Base-by-base conservation (phyloP, 1,284 basidiomycete species). In the Melampsora occidentalis region DNA sequence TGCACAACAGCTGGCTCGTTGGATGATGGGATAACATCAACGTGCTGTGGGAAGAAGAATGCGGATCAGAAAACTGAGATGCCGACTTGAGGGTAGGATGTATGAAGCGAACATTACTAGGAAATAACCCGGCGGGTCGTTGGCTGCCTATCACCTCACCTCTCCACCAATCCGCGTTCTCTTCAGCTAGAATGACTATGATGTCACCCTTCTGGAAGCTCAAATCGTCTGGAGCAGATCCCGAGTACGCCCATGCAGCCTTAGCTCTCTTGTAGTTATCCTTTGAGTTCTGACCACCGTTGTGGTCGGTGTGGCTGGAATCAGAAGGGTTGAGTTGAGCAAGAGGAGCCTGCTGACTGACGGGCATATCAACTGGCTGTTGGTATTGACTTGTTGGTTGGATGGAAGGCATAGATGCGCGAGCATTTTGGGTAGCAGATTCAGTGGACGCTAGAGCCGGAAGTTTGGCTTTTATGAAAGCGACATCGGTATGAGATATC, bases 121-220 rank as follows among this genome's bases (percentile, higher is more conserved):
- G 71, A 61, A 75, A 75, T 7, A 75, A 42, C 9, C 71, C 71
- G 12, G 62, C 42, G 1, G 48, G 51, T 5, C 25, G n/a, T 53
- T 66, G 64, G 25, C 53, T 67, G 18, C 63, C 63, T 14, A 75
- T 16, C 20, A 75, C 49, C 22, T 67, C 61, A 4, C 71, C 71
- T 53, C 71, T n/a, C 71, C 71, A 75, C 71, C 71, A 75, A 28
- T 75, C 71, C 39, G 39, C 46, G 48, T 75, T 75, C 35, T 75
- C 71, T 51, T 75, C 64, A 35, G 49, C 64, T 18, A 75, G 65
- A 12, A 75, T 25, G 18, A 67, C 35, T n/a, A 75, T 75, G 64
- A 75, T 57, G 28, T 75, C 71, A 18, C 71, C 71, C 39, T 75
- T 75, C 22, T 53, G 31, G 25, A 75, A 75, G 53, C 64, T 67